Evolutionary conservation across 805 yeast genomes (phyloP).

Genomic region (Saccharomyces jurei): DNA sequence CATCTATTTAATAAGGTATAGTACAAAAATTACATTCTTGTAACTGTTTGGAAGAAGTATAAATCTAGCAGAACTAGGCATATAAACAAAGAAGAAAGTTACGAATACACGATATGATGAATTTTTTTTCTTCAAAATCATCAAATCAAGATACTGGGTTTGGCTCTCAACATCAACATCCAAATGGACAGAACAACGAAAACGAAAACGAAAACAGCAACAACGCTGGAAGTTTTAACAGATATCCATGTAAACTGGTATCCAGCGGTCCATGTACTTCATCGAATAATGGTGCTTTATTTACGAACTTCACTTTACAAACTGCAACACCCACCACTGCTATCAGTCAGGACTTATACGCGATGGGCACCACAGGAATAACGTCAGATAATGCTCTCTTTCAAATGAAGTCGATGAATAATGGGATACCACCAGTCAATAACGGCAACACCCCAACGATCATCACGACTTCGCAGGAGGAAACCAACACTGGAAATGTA

Average conservation of each 20-base stretch:
- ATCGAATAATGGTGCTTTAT: conserved; percentile 13
- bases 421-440: conserved; percentile 1
- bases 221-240: conserved; percentile 5
- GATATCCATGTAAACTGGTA: not conserved
- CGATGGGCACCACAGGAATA: conserved; percentile 57
- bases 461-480: not conserved
- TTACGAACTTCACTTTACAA: conserved; percentile 35
- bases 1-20: not conserved
- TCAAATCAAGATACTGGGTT: conserved; percentile 7
- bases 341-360: conserved; percentile 51
- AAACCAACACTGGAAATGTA: not conserved
- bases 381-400: conserved; percentile 31
- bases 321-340: conserved; percentile 65
- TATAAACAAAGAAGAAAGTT: not conserved
- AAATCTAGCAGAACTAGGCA: not conserved
- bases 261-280: conserved; percentile 3
- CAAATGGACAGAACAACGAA: conserved; percentile 5
- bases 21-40: not conserved
- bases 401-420: conserved; percentile 25
- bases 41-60: not conserved
- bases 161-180: not conserved
- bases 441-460: not conserved
- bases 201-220: conserved; percentile 8
- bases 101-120: conserved; percentile 15
- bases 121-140: conserved; percentile 23